Evolutionary conservation across 306 rosid species (phyloP).

Genomic region (Hippophae rhamnoides): DNA sequence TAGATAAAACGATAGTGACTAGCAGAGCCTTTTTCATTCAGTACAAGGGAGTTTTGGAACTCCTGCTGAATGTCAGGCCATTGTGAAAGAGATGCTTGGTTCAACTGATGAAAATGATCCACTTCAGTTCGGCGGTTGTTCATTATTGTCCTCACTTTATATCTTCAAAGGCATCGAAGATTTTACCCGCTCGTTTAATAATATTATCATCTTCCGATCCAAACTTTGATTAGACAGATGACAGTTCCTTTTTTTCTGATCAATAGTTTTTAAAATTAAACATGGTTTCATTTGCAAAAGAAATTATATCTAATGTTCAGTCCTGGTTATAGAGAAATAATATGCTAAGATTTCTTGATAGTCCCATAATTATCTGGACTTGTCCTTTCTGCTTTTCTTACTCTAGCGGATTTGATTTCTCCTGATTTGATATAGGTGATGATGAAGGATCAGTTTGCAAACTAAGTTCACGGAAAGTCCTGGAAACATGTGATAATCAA

Average conservation of each 20-base stretch:
- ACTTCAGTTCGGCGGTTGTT: conserved; percentile 56
- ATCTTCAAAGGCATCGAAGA: neutral
- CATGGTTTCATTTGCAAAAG: too few species aligned
- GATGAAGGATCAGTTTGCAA: conserved; percentile 63
- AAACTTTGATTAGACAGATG: neutral
- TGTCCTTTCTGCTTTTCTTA: neutral
- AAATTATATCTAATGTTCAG: neutral
- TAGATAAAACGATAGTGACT: too few species aligned
- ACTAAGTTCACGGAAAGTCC: conserved; percentile 53
- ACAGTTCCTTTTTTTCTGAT: neutral
- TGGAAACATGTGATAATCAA: conserved; percentile 59
- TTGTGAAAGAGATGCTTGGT: conserved; percentile 89
- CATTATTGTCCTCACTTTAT: conserved; percentile 5
- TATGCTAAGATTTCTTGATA: neutral
- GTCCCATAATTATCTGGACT: neutral
- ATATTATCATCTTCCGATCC: neutral
- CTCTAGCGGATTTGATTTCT: neutral
- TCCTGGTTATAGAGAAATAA: neutral
- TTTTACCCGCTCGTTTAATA: neutral
- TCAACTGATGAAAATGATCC: conserved; percentile 94
- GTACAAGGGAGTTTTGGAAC: conserved; percentile 42
- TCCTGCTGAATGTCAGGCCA: conserved; percentile 62
- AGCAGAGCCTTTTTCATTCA: too few species aligned
- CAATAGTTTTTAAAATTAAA: too few species aligned
- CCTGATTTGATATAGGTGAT: conserved; percentile 26